Conservation (phyloP, 2,329 filamentous ascomycete species). For the Metarhizium album region DNA sequence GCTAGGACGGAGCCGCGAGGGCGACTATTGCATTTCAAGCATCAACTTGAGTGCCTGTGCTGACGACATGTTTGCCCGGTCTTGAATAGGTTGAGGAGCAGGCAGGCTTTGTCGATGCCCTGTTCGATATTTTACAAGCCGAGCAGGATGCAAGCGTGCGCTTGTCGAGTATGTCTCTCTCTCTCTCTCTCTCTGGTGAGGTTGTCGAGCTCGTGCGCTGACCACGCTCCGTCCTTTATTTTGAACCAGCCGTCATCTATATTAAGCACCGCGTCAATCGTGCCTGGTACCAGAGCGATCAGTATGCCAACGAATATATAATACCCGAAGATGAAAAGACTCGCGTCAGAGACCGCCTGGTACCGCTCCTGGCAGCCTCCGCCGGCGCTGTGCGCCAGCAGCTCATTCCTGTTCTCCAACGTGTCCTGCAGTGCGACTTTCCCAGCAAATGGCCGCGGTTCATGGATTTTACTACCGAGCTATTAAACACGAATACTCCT, state of each 20-base stretch:
- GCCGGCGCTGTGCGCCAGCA: conserved; percentile 78
- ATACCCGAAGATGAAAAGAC: conserved; percentile 86
- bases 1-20: not conserved
- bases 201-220: conserved; percentile 2
- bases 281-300: conserved; percentile 74
- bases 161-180: conserved; percentile 63
- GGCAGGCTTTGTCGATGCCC: conserved; percentile 79
- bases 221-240: not conserved
- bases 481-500: conserved; percentile 78
- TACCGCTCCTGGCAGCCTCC: conserved; percentile 77
- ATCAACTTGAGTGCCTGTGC: not conserved
- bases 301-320: conserved; percentile 58
- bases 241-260: conserved; percentile 75
- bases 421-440: conserved; percentile 93
- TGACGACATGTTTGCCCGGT: conserved; percentile 3
- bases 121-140: conserved; percentile 79
- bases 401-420: conserved; percentile 87
- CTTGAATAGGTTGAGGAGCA: conserved; percentile 69
- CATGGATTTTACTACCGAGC: conserved; percentile 81
- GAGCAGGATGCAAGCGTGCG: conserved; percentile 80
- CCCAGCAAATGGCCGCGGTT: conserved; percentile 90
- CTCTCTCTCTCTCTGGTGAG: conserved; percentile 5
- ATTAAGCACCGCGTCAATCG: conserved; percentile 95
- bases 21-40: not conserved
- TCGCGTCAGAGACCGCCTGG: conserved; percentile 74